phyloP scores from a whole-genome alignment of 176 grass and related monocot genomes.

The Carex scoparia region DNA sequence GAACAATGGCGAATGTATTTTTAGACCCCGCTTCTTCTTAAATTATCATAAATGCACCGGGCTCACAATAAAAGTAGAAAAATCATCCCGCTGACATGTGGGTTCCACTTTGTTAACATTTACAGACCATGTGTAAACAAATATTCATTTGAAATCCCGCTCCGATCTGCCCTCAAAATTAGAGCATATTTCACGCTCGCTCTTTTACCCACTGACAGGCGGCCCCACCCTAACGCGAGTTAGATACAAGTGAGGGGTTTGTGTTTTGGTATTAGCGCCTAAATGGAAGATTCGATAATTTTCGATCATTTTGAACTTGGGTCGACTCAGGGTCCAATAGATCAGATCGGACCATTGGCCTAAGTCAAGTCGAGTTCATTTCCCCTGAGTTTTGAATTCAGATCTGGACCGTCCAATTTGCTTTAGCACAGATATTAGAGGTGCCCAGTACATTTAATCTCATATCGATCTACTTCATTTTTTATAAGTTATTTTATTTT shows the following conservation, averaged over 20 bases:
- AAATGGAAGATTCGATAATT: background rate
- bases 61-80: background rate
- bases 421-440: too few relatives aligned
- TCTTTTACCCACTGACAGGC: background rate
- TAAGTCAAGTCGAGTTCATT: too few relatives aligned
- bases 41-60: background rate
- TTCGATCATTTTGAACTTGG: background rate
- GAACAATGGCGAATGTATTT: background rate
- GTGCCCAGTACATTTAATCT: too few relatives aligned
- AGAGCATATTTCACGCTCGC: background rate
- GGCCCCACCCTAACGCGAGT: background rate
- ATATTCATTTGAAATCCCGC: conserved; percentile 8
- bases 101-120: background rate
- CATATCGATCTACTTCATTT: too few relatives aligned
- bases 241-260: too few relatives aligned
- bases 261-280: background rate
- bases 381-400: too few relatives aligned
- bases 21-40: background rate
- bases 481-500: too few relatives aligned
- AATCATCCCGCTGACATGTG: background rate
- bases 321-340: too few relatives aligned
- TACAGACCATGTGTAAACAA: background rate
- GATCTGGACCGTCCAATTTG: too few relatives aligned
- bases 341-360: too few relatives aligned
- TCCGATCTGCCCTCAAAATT: background rate